Conservation (phyloP, 176 grass and related monocot genomes). For the Leersia perrieri region DNA sequence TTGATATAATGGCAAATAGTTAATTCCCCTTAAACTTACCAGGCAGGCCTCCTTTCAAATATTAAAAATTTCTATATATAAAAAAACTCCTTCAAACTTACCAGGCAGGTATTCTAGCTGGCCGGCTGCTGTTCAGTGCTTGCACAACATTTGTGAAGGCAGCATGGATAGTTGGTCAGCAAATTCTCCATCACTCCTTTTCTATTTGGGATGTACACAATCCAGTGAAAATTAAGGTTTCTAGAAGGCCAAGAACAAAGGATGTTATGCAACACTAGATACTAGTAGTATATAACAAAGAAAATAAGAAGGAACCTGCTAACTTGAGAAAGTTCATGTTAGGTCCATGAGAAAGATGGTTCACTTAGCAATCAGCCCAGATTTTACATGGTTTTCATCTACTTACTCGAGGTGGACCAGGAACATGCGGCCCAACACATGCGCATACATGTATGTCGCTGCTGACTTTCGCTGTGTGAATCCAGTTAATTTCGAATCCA, state of each 20-base stretch:
- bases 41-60: too few relatives aligned
- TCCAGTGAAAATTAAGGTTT: constrained; percentile 12
- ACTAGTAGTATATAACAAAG: background rate
- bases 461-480: background rate
- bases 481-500: background rate
- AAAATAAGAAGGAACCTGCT: constrained; percentile 33
- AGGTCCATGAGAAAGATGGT: background rate
- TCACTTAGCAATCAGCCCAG: background rate
- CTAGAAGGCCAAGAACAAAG: background rate
- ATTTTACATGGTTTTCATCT: background rate
- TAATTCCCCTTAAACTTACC: too few relatives aligned
- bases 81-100: too few relatives aligned
- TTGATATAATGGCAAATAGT: too few relatives aligned
- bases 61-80: too few relatives aligned
- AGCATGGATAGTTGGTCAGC: constrained; percentile 33
- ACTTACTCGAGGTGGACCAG: background rate
- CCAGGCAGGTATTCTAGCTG: too few relatives aligned
- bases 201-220: constrained; percentile 43
- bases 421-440: background rate
- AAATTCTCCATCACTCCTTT: background rate
- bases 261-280: background rate
- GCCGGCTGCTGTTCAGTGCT: constrained; percentile 44
- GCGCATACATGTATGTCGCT: background rate
- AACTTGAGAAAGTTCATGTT: constrained; percentile 56
- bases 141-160: constrained; percentile 46